Base-by-base conservation (phyloP, 108 stramenopile species). In the Fragilaria crotonensis region DNA sequence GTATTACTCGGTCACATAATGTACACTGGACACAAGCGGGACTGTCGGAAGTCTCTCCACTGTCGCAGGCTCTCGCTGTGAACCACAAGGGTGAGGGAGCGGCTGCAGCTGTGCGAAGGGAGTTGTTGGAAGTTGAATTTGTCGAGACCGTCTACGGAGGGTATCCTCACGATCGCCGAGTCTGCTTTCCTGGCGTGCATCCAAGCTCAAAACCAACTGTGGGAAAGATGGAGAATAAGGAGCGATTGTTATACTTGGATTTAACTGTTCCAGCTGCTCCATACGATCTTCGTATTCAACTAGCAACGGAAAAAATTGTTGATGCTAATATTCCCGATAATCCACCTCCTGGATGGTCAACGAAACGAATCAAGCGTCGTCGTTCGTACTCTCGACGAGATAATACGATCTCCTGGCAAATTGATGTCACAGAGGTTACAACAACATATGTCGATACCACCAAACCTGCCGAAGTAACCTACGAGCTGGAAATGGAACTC, bases 401-500 rank as follows among this genome's bases (percentile, higher is more conserved):
- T 60, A 72, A 70, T 19, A 79, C 81, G 36, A 81, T 89, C 69
- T 86, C 81, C 7, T 93, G 92, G 92, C 86, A 83, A 59, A 72
- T 93, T 48, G 92, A 93, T 71, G 80, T 89, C 36, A 93, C 92
- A 0, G 87, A 89, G 63, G 83, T 88, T 25, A 81, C 82, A 18
- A 71, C 85, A 5, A 66, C 71, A n/a, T 66, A 71, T 25, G 62
- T 48, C 9, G 31, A 66, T 32, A 47, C 56, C 7, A 45, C 51
- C 31, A 68, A 76, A 50, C 48, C 63, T 1, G 21, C 69, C 5
- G 36, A 62, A 25, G 77, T 91, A 14, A 59, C 70, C 0, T 93
- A 77, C 54, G 90, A 93, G 67, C 81, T 93, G 47, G 90, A 93
- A 72, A 78, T 85, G 79, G 90, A 93, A 62, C 54, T 93, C 0